A percentile compares a stretch with the other conserved stretches of the same genome.
Evolutionary conservation across 768 basidiomycete genomes (phyloP).

Genomic region (Lentinula raphanica): DNA sequence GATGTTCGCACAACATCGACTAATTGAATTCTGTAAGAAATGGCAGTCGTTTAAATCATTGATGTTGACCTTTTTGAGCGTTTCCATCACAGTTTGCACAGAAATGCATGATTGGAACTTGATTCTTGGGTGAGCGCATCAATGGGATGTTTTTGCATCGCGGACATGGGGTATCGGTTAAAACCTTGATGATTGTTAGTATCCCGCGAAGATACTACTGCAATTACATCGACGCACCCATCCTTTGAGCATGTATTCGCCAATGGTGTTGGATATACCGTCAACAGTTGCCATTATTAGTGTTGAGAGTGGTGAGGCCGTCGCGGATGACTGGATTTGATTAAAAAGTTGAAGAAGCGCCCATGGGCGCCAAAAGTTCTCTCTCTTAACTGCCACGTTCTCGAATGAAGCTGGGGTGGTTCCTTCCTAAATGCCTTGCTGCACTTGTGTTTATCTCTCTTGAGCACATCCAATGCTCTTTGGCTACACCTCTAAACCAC

Average conservation of each 20-base stretch:
- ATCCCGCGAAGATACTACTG: neutral
- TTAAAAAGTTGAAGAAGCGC: neutral
- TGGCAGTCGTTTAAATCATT: neutral
- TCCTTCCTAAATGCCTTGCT: slow-evolving; percentile 48
- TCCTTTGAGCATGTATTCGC: slow-evolving; percentile 71
- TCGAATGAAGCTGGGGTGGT: slow-evolving; percentile 44
- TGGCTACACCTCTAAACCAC: slow-evolving; percentile 25
- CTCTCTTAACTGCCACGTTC: slow-evolving; percentile 19
- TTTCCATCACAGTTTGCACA: slow-evolving; percentile 59
- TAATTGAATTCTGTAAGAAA: neutral
- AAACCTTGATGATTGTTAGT: slow-evolving; percentile 32
- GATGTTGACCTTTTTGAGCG: slow-evolving; percentile 16
- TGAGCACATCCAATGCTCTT: slow-evolving; percentile 24
- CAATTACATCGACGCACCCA: slow-evolving; percentile 47
- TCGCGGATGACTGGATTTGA: neutral
- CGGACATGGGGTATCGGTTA: slow-evolving; percentile 64
- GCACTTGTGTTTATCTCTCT: slow-evolving; percentile 33
- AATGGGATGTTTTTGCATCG: slow-evolving; percentile 55
- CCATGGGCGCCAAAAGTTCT: slow-evolving; percentile 27
- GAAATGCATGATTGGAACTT: slow-evolving; percentile 39
- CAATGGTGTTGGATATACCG: slow-evolving; percentile 58
- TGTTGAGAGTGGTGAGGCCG: neutral
- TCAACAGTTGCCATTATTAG: slow-evolving; percentile 42
- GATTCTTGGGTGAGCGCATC: slow-evolving; percentile 62
- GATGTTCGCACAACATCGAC: neutral